phyloP scores from a whole-genome alignment of 2,329 filamentous ascomycete species.

The Ceratocystis cubensis region DNA sequence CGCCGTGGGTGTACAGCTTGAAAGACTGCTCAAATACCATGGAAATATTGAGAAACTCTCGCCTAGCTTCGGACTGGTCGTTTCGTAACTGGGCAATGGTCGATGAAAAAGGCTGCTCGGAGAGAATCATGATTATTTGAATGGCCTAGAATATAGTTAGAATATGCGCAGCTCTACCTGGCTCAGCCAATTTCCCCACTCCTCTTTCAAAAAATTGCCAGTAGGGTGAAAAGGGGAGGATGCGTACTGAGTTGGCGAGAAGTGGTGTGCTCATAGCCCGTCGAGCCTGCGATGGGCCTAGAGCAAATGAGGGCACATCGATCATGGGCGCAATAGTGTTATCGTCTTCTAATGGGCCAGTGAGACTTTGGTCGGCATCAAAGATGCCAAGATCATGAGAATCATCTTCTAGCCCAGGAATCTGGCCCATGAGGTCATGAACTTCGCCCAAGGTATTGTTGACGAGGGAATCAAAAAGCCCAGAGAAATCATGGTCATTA shows the following conservation, averaged over 20 bases:
- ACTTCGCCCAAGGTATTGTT: constrained; percentile 33
- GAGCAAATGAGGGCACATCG: constrained; percentile 25
- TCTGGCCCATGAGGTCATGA: constrained; percentile 29
- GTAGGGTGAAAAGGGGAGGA: background rate
- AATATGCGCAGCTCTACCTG: background rate
- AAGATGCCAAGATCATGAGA: constrained; percentile 25
- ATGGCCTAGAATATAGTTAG: constrained; percentile 25
- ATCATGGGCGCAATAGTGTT: constrained; percentile 25
- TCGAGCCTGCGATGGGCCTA: constrained; percentile 31
- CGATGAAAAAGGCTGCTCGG: constrained; percentile 27
- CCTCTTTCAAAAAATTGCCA: background rate
- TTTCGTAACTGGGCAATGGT: constrained; percentile 26
- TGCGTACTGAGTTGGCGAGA: constrained; percentile 33
- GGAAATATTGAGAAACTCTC: constrained; percentile 28
- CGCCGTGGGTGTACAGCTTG: constrained; percentile 28
- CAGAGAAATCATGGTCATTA: constrained; percentile 11
- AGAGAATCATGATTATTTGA: constrained; percentile 30
- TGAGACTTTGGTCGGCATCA: constrained; percentile 28
- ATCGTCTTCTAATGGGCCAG: constrained; percentile 26
- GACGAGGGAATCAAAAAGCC: constrained; percentile 26
- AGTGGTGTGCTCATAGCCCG: constrained; percentile 31
- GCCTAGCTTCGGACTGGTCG: constrained; percentile 27
- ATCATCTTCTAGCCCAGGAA: constrained; percentile 23
- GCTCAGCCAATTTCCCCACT: background rate
- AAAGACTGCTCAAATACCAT: constrained; percentile 28